A percentile compares a stretch with the other conserved stretches of the same genome.
phyloP scores from a whole-genome alignment of 306 rosid species.

The Trifolium repens region DNA sequence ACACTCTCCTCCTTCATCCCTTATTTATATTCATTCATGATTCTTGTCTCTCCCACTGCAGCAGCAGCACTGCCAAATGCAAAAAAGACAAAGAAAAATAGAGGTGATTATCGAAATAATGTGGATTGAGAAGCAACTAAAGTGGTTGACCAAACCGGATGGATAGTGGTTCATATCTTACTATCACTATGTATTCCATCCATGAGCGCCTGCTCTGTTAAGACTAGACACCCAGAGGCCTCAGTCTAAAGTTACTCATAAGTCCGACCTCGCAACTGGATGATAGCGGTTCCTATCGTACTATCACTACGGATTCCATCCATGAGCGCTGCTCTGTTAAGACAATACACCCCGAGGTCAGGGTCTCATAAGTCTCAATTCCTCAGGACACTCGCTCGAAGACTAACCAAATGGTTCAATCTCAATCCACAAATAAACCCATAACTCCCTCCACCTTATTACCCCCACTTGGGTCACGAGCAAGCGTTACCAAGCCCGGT shows the following conservation, averaged over 20 bases:
- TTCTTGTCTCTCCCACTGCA: too few relatives aligned
- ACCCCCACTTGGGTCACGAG: slow-evolving; percentile 33
- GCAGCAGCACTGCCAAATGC: too few relatives aligned
- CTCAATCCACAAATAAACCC: neutral
- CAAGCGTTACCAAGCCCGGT: slow-evolving; percentile 5
- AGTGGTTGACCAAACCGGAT: neutral
- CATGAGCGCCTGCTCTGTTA: slow-evolving; percentile 36
- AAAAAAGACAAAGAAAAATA: too few relatives aligned
- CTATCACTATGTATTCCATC: neutral
- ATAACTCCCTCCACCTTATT: neutral
- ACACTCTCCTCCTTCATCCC: slow-evolving; percentile 54
- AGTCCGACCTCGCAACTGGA: too few relatives aligned
- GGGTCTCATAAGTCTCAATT: neutral
- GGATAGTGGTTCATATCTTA: too few relatives aligned
- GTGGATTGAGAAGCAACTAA: neutral
- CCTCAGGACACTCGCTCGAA: neutral
- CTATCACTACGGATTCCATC: too few relatives aligned
- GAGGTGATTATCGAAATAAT: too few relatives aligned
- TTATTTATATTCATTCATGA: neutral
- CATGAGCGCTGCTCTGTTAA: slow-evolving; percentile 27
- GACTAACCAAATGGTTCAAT: too few relatives aligned
- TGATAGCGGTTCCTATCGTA: too few relatives aligned
- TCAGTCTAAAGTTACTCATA: too few relatives aligned
- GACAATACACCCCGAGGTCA: neutral
- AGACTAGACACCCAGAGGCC: neutral